Conservation (phyloP, 2,329 filamentous ascomycete genomes). For the Exophiala mesophila region DNA sequence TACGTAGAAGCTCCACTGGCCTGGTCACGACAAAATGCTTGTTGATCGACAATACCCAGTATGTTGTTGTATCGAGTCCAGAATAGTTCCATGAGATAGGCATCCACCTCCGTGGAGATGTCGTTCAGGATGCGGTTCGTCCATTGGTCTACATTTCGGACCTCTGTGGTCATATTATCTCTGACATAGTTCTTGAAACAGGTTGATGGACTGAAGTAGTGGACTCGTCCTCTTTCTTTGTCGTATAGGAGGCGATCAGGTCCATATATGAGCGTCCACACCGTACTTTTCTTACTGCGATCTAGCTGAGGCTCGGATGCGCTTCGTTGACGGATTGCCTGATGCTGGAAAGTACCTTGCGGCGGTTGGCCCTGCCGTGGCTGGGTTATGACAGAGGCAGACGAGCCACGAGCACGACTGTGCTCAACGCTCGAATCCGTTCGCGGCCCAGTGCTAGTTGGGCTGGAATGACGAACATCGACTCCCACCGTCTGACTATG, state of each 20-base stretch:
- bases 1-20: constrained; percentile 1
- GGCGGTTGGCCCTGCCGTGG: too few species aligned
- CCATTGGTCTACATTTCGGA: not conserved
- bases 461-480: too few species aligned
- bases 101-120: not conserved
- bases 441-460: too few species aligned
- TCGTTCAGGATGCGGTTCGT: not conserved
- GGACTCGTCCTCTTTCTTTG: constrained; percentile 2
- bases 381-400: too few species aligned
- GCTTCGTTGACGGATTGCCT: too few species aligned
- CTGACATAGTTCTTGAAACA: constrained; percentile 4
- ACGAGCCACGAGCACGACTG: too few species aligned
- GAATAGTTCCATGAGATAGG: constrained; percentile 4
- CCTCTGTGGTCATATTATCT: not conserved
- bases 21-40: not conserved
- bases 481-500: too few species aligned
- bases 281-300: too few species aligned
- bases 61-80: constrained; percentile 4
- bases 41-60: constrained; percentile 1
- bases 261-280: too few species aligned
- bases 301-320: too few species aligned
- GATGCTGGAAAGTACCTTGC: too few species aligned
- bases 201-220: constrained; percentile 5
- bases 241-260: constrained; percentile 2
- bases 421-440: too few species aligned